Conservation (phyloP, 768 basidiomycete species). For the Rhodosporidiobolus sp. region DNA sequence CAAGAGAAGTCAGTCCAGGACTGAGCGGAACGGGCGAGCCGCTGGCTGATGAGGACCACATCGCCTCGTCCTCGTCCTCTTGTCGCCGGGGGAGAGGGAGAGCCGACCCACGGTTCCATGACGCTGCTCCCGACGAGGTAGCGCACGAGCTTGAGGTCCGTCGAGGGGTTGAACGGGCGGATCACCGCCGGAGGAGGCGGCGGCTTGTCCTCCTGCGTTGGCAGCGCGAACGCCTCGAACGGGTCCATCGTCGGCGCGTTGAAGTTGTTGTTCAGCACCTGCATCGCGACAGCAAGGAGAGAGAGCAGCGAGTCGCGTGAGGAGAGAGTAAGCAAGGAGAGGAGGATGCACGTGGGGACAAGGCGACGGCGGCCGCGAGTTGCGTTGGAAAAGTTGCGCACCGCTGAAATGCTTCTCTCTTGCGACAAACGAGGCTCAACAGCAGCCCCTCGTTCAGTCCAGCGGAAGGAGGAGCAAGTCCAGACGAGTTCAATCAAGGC, state of each 20-base stretch:
- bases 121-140: conserved; percentile 27
- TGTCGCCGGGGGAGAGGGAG: background rate
- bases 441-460: no score
- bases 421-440: no score
- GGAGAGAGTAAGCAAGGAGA: background rate
- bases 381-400: no score
- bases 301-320: background rate
- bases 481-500: no score
- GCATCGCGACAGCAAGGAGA: background rate
- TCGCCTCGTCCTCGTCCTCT: background rate
- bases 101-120: conserved; percentile 35
- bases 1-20: background rate
- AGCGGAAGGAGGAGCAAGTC: no score
- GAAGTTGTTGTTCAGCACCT: background rate
- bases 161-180: conserved; percentile 11
- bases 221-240: background rate
- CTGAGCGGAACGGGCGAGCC: background rate
- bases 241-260: conserved; percentile 10
- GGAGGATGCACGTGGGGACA: background rate
- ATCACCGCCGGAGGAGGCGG: conserved; percentile 25
- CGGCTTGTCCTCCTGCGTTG: no score
- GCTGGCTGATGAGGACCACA: background rate
- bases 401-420: no score
- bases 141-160: conserved; percentile 26
- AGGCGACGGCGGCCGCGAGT: no score